These are phyloP conservation scores for Kandelia obovata DNA, from an alignment of 345 rosid species.

Conservation along the genomic window DNA sequence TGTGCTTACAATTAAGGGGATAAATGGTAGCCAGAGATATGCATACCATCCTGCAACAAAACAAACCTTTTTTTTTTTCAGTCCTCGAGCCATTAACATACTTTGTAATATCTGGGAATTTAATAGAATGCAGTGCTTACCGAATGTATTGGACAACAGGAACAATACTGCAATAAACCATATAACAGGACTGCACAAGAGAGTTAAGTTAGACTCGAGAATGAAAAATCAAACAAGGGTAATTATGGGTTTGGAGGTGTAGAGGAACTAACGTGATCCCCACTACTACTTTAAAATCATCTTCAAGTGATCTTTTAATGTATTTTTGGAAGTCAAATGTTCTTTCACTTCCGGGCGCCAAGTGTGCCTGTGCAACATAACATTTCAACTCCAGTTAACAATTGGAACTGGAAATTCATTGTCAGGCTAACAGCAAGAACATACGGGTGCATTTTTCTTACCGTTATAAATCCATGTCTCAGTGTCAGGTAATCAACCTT, in stretches of 20 bases:
- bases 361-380: constrained; percentile 62
- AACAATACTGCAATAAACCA: constrained; percentile 72
- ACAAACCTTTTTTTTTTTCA: background rate
- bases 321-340: constrained; percentile 79
- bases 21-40: constrained; percentile 73
- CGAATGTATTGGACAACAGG: constrained; percentile 72
- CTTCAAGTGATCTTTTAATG: constrained; percentile 77
- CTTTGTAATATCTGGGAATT: background rate
- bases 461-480: constrained; percentile 88
- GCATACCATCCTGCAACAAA: constrained; percentile 56
- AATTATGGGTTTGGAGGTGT: background rate
- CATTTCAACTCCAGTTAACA: background rate
- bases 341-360: constrained; percentile 65
- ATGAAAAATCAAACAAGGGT: background rate
- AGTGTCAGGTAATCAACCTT: constrained; percentile 81
- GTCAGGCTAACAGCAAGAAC: background rate
- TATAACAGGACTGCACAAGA: constrained; percentile 58
- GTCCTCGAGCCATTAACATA: background rate
- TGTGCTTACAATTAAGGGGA: constrained; percentile 75
- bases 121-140: constrained; percentile 33
- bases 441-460: constrained; percentile 16
- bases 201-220: constrained; percentile 8
- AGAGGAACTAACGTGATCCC: constrained; percentile 58
- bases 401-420: background rate
- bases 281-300: constrained; percentile 82